phyloP scores from a whole-genome alignment of 768 basidiomycete genomes.

The Hypholoma fasciculare region DNA sequence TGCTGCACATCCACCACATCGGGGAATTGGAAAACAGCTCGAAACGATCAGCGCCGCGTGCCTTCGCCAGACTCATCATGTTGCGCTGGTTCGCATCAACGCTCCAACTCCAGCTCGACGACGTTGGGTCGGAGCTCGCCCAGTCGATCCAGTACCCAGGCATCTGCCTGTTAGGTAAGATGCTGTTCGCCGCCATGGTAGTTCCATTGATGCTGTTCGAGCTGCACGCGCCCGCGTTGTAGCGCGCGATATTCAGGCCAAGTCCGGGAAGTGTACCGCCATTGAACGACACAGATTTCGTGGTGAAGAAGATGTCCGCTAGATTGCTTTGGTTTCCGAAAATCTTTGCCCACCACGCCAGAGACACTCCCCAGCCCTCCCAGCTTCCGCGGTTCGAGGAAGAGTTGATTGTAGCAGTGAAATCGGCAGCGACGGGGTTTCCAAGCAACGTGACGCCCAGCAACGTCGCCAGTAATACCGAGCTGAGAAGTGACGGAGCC shows the following conservation, averaged over 20 bases:
- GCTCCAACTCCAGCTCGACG: conserved; percentile 17
- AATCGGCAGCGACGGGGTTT: conserved; percentile 2
- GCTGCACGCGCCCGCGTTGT: conserved; percentile 17
- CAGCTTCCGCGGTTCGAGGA: conserved; percentile 15
- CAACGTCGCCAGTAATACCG: too few relatives aligned
- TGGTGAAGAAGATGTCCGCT: conserved; percentile 17
- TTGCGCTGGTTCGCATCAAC: conserved; percentile 15
- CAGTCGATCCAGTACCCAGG: conserved; percentile 18
- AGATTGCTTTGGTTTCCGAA: conserved; percentile 14
- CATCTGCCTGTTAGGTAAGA: conserved; percentile 12
- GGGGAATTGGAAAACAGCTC: conserved; percentile 19
- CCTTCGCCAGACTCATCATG: conserved; percentile 14
- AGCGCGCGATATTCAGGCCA: conserved; percentile 16
- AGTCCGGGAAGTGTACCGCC: conserved; percentile 13
- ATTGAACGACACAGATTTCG: conserved; percentile 7
- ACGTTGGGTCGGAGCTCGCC: conserved; percentile 13
- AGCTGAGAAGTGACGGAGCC: too few relatives aligned
- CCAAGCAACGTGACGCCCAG: too few relatives aligned
- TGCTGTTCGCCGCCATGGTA: conserved; percentile 14
- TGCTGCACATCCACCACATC: conserved; percentile 20
- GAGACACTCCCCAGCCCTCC: conserved; percentile 19
- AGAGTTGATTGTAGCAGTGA: conserved; percentile 13
- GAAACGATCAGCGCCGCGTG: conserved; percentile 13
- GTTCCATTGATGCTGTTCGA: conserved; percentile 14
- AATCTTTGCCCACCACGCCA: conserved; percentile 19